These are phyloP conservation scores for Boletus speciosus DNA, from an alignment of 768 basidiomycete species.

Conservation along the genomic window DNA sequence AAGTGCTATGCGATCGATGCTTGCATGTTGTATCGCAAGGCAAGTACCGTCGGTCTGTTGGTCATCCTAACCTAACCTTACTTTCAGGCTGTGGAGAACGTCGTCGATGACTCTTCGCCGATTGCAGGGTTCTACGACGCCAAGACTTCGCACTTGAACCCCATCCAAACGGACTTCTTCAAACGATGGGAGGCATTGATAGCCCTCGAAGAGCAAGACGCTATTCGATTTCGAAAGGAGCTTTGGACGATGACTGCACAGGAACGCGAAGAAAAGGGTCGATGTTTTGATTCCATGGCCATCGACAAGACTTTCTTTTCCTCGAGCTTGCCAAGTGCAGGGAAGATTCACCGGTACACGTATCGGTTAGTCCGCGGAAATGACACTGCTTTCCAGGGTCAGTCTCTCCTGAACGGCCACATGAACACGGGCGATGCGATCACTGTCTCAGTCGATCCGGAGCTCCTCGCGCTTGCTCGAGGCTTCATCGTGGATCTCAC, in stretches of 20 bases:
- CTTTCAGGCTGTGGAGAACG: conserved; percentile 64
- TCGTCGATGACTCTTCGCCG: conserved; percentile 48
- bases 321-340: conserved; percentile 24
- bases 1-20: conserved; percentile 79
- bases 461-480: conserved; percentile 76
- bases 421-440: conserved; percentile 80
- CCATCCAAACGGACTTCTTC: conserved; percentile 72
- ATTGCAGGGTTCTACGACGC: conserved; percentile 67
- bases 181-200: conserved; percentile 86
- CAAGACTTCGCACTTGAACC: conserved; percentile 79
- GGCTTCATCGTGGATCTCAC: conserved; percentile 80
- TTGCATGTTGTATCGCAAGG: conserved; percentile 94
- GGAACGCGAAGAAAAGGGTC: conserved; percentile 76
- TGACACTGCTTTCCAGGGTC: conserved; percentile 3
- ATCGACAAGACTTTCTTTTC: conserved; percentile 45
- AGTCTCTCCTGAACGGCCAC: conserved; percentile 66
- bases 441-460: conserved; percentile 82
- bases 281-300: conserved; percentile 83
- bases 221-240: conserved; percentile 81
- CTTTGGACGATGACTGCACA: conserved; percentile 87
- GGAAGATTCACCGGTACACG: conserved; percentile 73
- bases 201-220: conserved; percentile 82
- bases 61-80: background rate
- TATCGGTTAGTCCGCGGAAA: conserved; percentile 62
- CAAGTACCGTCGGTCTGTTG: conserved; percentile 22